Evolutionary conservation across 2,329 filamentous ascomycete species (phyloP), one percentile per base, ranked within the genome.

Genomic region (Furcasterigmium furcatum): DNA sequence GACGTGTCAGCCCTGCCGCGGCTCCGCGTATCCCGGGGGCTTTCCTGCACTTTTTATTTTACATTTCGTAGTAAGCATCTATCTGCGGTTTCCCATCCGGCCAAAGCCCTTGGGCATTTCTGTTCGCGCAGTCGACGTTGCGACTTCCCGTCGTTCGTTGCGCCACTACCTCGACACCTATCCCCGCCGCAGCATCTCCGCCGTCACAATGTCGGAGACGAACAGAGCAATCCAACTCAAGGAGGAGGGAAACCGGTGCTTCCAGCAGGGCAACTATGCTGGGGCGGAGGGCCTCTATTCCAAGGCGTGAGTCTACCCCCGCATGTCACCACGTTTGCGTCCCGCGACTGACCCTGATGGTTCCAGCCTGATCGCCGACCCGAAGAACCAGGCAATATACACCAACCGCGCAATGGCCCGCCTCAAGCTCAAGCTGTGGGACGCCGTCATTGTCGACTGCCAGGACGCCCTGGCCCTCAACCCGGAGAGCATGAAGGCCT

Each of bases 341-440:
- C 16, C 13, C 41, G 5, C 32, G 16, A 20, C 21, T 43, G 20
- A 43, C 30, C 14, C 27, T 21, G 14, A 13, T 22, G n/a, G 34
- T 16, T 4, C 34, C 54, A 89, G 85, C 34, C 91, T 96, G 55
- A 82, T 87, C 56, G 82, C 84, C 60, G 88, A 95, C 65, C 78
- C 87, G 4, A 77, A 73, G 45, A 94, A 95, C 61, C 81, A 87
- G 2, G 74, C 86, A 24, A 78, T 96, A 42, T 96, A 91, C 68
- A 92, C 90, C 32, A 97, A 96, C 68, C 88, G 91, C 44, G 88
- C 91, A 43, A 87, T 96, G 68, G 84, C 87, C 4, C 82, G 91
- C 34, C 74, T 94, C 47, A 88, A 87, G 66, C 77, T 95, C 19
- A 70, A 77, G 49, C 74, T 82, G 55, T 95, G 85, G 80, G 78